Conservation (phyloP, 1,139 yeast species). For the Blastobotrys buckinghamii region DNA sequence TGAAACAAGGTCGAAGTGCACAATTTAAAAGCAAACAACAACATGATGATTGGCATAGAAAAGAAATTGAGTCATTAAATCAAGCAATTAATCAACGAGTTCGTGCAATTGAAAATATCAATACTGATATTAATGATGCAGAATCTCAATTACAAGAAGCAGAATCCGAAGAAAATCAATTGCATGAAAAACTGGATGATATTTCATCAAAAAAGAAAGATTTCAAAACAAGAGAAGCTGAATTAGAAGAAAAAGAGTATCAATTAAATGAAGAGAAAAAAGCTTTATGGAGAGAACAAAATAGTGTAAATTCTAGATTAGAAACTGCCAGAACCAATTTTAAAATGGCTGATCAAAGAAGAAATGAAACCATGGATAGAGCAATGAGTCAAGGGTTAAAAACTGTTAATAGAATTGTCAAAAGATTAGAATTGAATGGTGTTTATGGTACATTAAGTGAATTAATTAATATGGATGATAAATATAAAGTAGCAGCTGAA, state of each 20-base stretch:
- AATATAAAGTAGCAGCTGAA: slow-evolving; percentile 80
- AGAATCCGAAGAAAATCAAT: slow-evolving; percentile 18
- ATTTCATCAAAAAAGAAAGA: slow-evolving; percentile 30
- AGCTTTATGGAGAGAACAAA: slow-evolving; percentile 71
- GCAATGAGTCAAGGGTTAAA: slow-evolving; percentile 61
- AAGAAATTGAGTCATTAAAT: slow-evolving; percentile 41
- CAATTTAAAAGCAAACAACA: slow-evolving; percentile 51
- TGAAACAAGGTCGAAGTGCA: slow-evolving; percentile 69
- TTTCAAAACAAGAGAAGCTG: slow-evolving; percentile 14
- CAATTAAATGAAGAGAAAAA: slow-evolving; percentile 61
- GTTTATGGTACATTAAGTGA: slow-evolving; percentile 87
- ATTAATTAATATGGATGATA: slow-evolving; percentile 70
- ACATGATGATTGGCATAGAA: slow-evolving; percentile 63
- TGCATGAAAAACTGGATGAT: slow-evolving; percentile 31
- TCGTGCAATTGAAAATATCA: slow-evolving; percentile 14
- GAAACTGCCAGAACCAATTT: slow-evolving; percentile 36
- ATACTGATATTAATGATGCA: slow-evolving; percentile 25
- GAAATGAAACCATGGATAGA: slow-evolving; percentile 53
- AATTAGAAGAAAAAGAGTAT: slow-evolving; percentile 21
- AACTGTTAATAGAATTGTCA: slow-evolving; percentile 57
- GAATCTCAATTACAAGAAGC: slow-evolving; percentile 16
- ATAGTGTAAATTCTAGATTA: slow-evolving; percentile 7
- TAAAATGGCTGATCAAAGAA: slow-evolving; percentile 49
- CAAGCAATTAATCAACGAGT: slow-evolving; percentile 31
- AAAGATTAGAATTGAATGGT: slow-evolving; percentile 46